Evolutionary conservation across 2,329 filamentous ascomycete genomes (phyloP).

Genomic region (Erysiphe pulchra): DNA sequence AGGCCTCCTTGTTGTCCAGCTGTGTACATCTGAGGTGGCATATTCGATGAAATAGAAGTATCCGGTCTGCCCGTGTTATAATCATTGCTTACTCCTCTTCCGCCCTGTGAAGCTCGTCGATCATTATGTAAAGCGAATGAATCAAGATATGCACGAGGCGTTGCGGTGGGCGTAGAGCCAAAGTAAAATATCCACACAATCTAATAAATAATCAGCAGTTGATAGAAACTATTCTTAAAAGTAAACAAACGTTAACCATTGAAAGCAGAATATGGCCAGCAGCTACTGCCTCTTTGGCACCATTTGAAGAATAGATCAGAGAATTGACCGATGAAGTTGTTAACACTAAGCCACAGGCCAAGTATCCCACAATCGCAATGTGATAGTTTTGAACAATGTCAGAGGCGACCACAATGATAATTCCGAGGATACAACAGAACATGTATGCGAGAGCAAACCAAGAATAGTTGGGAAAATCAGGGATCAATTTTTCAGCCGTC

Average conservation of each 20-base stretch:
- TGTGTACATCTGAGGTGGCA: constrained; percentile 89
- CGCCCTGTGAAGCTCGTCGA: constrained; percentile 14
- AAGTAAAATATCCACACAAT: constrained; percentile 99
- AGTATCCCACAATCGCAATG: constrained; percentile 72
- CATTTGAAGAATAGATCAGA: constrained; percentile 51
- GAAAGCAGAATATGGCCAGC: constrained; percentile 86
- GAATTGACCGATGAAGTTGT: constrained; percentile 69
- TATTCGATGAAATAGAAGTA: constrained; percentile 51
- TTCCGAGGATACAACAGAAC: constrained; percentile 55
- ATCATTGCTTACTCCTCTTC: constrained; percentile 34
- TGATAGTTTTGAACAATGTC: constrained; percentile 73
- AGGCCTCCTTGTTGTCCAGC: constrained; percentile 87
- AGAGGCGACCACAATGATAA: constrained; percentile 62
- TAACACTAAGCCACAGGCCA: constrained; percentile 60
- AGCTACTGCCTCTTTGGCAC: constrained; percentile 58
- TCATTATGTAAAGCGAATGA: constrained; percentile 90
- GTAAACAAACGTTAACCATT: constrained; percentile 56
- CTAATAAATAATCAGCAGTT: constrained; percentile 19
- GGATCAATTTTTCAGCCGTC: constrained; percentile 20
- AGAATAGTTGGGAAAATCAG: constrained; percentile 53
- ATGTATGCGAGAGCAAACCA: constrained; percentile 85
- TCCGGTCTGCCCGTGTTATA: constrained; percentile 55
- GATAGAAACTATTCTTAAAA: background rate
- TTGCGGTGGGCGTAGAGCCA: constrained; percentile 67
- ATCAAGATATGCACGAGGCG: constrained; percentile 75